Percentiles rank a stretch among this genome's conserved stretches.
These are phyloP conservation scores for California macrophylla DNA, from an alignment of 441 rosid species.

Conservation along the genomic window DNA sequence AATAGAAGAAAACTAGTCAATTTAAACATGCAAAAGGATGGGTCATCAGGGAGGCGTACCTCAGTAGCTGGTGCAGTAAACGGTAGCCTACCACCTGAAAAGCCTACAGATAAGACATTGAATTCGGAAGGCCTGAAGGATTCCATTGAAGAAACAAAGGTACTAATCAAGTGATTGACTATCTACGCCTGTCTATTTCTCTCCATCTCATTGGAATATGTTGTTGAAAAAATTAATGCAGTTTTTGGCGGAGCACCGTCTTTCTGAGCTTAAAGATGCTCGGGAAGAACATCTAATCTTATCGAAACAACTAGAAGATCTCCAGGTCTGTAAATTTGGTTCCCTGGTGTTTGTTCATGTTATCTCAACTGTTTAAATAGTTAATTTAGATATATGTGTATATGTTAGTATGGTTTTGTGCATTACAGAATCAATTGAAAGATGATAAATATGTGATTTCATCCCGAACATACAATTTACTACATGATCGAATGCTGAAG, in stretches of 20 bases:
- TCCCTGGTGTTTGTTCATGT: constrained; percentile 12
- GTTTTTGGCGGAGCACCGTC: constrained; percentile 70
- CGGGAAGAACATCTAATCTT: constrained; percentile 52
- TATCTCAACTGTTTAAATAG: constrained; percentile 8
- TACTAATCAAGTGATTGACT: constrained; percentile 20
- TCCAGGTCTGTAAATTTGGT: constrained; percentile 46
- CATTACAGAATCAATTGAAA: constrained; percentile 60
- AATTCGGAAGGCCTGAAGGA: constrained; percentile 67
- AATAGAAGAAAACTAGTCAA: constrained; percentile 76
- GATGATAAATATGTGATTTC: constrained; percentile 66
- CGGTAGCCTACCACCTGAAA: constrained; percentile 74
- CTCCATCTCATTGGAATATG: constrained; percentile 16
- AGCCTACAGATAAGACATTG: constrained; percentile 54
- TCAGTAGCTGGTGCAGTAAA: constrained; percentile 45
- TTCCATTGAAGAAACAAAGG: constrained; percentile 71
- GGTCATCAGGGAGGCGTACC: constrained; percentile 45
- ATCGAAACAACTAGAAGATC: constrained; percentile 60
- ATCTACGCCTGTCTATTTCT: constrained; percentile 8
- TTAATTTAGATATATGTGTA: background rate
- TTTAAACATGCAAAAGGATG: constrained; percentile 79
- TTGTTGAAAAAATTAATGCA: constrained; percentile 33
- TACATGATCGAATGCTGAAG: constrained; percentile 74
- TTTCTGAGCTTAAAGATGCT: constrained; percentile 73
- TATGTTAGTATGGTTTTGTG: constrained; percentile 8
- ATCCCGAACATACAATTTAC: constrained; percentile 58